Evolutionary conservation across 495 filamentous ascomycete genomes (phyloP).

Genomic region (Neurospora sp.): DNA sequence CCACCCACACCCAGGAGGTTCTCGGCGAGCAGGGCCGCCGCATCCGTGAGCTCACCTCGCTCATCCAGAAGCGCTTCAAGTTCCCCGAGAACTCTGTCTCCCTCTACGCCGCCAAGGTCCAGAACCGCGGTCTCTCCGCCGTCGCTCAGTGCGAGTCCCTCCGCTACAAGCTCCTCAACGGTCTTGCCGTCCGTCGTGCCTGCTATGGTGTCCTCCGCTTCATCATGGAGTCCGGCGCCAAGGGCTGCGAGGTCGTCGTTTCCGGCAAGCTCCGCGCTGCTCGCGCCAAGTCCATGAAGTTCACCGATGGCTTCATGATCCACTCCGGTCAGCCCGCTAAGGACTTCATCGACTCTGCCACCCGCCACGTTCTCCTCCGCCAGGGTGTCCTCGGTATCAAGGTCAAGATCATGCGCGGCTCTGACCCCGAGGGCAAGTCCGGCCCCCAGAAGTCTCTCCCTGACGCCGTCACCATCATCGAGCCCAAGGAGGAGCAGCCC

Average conservation of each 20-base stretch:
- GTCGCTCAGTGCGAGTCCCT: constrained; percentile 99
- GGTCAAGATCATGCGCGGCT: constrained; percentile 99
- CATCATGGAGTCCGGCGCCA: constrained; percentile 99
- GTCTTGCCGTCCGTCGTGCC: constrained; percentile 90
- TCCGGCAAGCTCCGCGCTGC: constrained; percentile 97
- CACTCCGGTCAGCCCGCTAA: constrained; percentile 99
- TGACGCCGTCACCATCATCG: constrained; percentile 97
- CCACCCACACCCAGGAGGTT: constrained; percentile 99
- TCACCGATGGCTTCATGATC: constrained; percentile 99
- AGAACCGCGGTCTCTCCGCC: constrained; percentile 98
- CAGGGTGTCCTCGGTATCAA: constrained; percentile 99
- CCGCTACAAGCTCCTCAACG: constrained; percentile 99
- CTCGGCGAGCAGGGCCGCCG: constrained; percentile 98
- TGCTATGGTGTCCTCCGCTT: constrained; percentile 99
- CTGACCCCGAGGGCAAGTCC: constrained; percentile 97
- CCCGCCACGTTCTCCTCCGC: constrained; percentile 96
- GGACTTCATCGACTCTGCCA: constrained; percentile 98
- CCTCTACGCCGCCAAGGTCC: constrained; percentile 98
- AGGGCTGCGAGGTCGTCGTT: constrained; percentile 99
- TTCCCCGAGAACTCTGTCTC: constrained; percentile 99
- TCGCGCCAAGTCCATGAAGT: constrained; percentile 99
- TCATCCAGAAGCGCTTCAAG: constrained; percentile 99
- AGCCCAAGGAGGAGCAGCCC: constrained; percentile 97
- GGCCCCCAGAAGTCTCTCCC: constrained; percentile 94
- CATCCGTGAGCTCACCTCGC: constrained; percentile 98